Percentiles rank a stretch among this genome's conserved stretches.
phyloP scores from a whole-genome alignment of 2,329 filamentous ascomycete genomes.

The Penicillium sclerotigenum region DNA sequence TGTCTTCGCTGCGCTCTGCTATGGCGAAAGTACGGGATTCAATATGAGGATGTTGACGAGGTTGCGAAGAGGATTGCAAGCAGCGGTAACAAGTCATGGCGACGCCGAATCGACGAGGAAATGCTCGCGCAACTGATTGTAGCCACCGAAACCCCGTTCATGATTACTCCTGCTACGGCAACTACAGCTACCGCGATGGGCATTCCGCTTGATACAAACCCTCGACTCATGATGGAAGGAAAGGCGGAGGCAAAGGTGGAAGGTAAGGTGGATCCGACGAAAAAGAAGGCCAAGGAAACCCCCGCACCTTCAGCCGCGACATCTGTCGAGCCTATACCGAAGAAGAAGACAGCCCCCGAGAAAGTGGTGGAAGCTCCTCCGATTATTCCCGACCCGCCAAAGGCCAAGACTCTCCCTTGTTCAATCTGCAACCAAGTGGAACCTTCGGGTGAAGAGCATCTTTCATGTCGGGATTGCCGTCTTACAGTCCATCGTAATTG shows the following conservation, averaged over 20 bases:
- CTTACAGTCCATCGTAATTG: constrained; percentile 88
- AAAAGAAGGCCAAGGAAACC: constrained; percentile 58
- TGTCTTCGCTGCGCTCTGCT: constrained; percentile 88
- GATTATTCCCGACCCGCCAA: constrained; percentile 73
- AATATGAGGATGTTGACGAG: constrained; percentile 92
- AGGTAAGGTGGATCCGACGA: constrained; percentile 49
- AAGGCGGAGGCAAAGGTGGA: constrained; percentile 37
- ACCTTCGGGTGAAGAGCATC: constrained; percentile 65
- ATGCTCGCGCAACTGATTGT: constrained; percentile 52
- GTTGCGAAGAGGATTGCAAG: constrained; percentile 81
- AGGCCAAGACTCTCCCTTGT: constrained; percentile 75
- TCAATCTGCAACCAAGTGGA: constrained; percentile 77
- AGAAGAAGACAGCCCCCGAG: constrained; percentile 59
- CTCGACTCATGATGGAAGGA: constrained; percentile 31
- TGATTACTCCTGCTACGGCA: constrained; percentile 42
- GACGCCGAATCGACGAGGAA: constrained; percentile 88
- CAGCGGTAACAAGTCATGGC: constrained; percentile 76
- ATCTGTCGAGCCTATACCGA: constrained; percentile 51
- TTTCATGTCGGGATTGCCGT: constrained; percentile 82
- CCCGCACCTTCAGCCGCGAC: constrained; percentile 46
- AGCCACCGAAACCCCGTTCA: constrained; percentile 46
- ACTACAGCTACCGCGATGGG: constrained; percentile 45
- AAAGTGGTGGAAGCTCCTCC: constrained; percentile 57
- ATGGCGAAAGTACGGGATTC: constrained; percentile 93
- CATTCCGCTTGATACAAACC: constrained; percentile 38